Conservation (phyloP, 228 moss, liverwort and hornwort genomes). For the Sphagnum fallax region DNA sequence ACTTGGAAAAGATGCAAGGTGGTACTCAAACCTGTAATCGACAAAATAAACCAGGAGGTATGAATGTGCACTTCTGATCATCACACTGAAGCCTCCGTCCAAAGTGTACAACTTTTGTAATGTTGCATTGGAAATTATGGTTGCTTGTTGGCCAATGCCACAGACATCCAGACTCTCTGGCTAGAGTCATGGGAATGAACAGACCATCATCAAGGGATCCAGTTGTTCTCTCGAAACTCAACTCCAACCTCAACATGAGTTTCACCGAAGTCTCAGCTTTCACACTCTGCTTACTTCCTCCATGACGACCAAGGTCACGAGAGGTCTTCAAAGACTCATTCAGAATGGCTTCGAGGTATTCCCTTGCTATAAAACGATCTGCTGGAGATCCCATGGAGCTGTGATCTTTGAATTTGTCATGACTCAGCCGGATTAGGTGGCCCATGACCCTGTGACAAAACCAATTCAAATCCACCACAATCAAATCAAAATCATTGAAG, state of each 20-base stretch:
- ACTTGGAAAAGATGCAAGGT: no score
- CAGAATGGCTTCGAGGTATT: background rate
- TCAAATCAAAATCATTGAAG: background rate
- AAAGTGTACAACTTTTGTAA: background rate
- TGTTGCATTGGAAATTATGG: no score
- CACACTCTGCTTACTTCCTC: background rate
- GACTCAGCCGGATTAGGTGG: background rate
- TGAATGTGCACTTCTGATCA: background rate
- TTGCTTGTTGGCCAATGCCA: background rate
- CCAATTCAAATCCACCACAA: constrained; percentile 3
- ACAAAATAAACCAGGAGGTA: background rate
- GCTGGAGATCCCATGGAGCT: no score
- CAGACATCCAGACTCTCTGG: background rate
- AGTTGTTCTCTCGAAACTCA: background rate
- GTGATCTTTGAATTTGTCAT: background rate
- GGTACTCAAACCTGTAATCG: background rate
- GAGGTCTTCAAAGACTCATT: background rate
- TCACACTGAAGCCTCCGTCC: background rate
- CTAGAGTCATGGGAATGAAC: background rate
- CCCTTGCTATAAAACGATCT: background rate
- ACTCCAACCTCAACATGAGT: background rate
- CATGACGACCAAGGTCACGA: background rate
- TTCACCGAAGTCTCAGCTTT: background rate
- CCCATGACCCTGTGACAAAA: constrained; percentile 1
- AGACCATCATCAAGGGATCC: background rate